Base-by-base conservation (phyloP, 805 yeast species). In the Monosporozyma yasuniensis region DNA sequence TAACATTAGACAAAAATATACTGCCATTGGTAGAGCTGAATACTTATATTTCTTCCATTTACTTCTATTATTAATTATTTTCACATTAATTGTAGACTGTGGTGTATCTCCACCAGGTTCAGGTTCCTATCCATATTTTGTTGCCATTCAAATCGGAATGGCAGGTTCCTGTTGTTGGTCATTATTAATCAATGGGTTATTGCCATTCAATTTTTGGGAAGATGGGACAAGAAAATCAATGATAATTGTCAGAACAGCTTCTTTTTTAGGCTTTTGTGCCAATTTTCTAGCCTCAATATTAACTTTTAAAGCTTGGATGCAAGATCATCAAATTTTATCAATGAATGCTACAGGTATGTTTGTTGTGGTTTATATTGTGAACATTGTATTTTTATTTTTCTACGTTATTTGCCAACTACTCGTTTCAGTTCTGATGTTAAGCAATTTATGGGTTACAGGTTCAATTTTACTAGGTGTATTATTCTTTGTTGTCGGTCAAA, bases 21-120 rank as follows among this genome's bases (percentile, higher is more conserved):
- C 99, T 0, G 97, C 98, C 11, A 90, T 93, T 51, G 98, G 97
- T 3, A 75, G 98, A 53, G 74, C 80, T 11, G 99, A 93, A 63
- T 84, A 89, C 81, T 67, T 87, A 48, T 79, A 77, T 56, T 83
- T 86, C 61, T 83, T 81, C 66, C 80, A 83, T 66, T 60, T 79
- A 41, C 74, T 76, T 53, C 70, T 83, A 30, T 72, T 78, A 1
- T 73, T 85, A 54, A 75, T 80, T 5, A 74, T 85, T 14, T 69
- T 83, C 53, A 76, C 90, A 2, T 71, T 91, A 45, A 76, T 91
- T 21, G 95, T 88, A 4, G 96, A 91, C 61, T 82, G 95, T 55
- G 98, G 98, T 18, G 96, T 91, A 1, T 76, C 86, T 11, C 96
- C 98, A 1, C 93, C 96, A 1, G 84, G 90, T 2, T 78, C 93